Evolutionary conservation across 202 grass and related monocot species (phyloP), one percentile per base, ranked within the genome.

Genomic region (Brachypodium distachyon): DNA sequence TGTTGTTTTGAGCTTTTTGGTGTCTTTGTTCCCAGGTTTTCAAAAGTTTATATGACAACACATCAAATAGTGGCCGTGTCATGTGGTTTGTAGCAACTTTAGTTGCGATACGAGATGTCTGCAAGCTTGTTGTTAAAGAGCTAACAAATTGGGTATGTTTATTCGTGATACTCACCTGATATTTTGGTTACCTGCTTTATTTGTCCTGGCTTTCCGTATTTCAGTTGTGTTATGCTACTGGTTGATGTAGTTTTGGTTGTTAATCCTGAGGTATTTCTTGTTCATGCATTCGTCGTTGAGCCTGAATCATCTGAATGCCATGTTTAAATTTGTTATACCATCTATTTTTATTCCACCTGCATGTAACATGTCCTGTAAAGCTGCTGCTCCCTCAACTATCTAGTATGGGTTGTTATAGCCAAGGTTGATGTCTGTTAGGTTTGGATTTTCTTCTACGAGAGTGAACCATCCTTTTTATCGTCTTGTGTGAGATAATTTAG

Each of bases 61-160:
- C 77, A 47, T 91, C 86, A 84, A 95, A 91, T 77, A 76, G 72
- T 78, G 68, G 59, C 7, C 61, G 73, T 42, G 74, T 95, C 50
- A 76, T 74, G n/a, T 95, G 76, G 49, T 82, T 80, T 81, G 69
- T 95, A 43, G 85, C 85, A 67, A 88, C 85, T 78, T 77, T 95
- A 72, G 92, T 87, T 68, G 72, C 88, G 22, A 86, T 91, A 76
- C 80, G 92, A 61, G 88, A 95, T 89, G 83, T 91, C 59, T 89
- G 88, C 83, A 95, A 95, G 53, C 88, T 95, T 82, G 88, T 86
- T 69, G 88, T 95, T 59, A 95, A 89, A 82, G 92, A 95, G 83
- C 68, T 95, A 50, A 91, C 88, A 54, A 91, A 83, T 70, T 95
- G 86, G 88, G 92, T 95, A 85, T 87, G 79, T 80, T 41, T 41